Base-by-base conservation (phyloP, 495 filamentous ascomycete genomes). In the Aspergillus nidulans region DNA sequence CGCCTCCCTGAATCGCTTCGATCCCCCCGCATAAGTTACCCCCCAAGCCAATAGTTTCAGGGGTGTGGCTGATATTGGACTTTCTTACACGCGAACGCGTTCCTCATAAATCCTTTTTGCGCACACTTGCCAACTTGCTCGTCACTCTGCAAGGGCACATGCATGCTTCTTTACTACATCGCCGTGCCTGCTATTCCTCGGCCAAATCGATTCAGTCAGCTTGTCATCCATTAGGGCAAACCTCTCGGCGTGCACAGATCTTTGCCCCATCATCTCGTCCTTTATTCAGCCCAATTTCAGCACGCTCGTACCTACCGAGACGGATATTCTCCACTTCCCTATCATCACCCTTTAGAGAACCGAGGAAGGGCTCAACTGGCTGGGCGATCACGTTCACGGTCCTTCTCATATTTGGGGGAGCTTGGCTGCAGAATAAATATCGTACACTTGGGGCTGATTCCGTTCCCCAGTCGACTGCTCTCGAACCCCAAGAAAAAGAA, bases 301-400 rank as follows among this genome's bases (percentile, higher is more conserved):
- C 56, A 49, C 53, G 42, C 47, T 61, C 67, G 49, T 54, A 59
- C 60, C 49, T 59, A 46, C 47, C 45, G 40, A 49, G 44, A 56
- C 66, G 63, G 51, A 48, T 60, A 28, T 65, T 60, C 63, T 69
- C 69, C 63, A 69, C 71, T 45, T 59, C 47, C 18, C 41, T 54
- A 28, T 52, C 45, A 53, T 61, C 53, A 16, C 53, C 55, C n/a
- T 48, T 53, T 15, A 26, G 59, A 42, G 61, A 69, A 60, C 67
- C 70, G 56, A 76, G 55, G 57, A 58, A 71, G 50, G 69, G 69
- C 20, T 70, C 70, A 3, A 71, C 70, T 48, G 63, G 69, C 50
- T 77, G 74, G 74, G 26, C 65, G 28, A 63, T 75, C 55, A 65
- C 68, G 55, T 59, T 73, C 61, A 59, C 69, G 24, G 23, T 74